Percentiles rank a stretch among this genome's conserved stretches.
phyloP scores from a whole-genome alignment of 2,329 filamentous ascomycete species.

The Pseudocercospora crystallina region DNA sequence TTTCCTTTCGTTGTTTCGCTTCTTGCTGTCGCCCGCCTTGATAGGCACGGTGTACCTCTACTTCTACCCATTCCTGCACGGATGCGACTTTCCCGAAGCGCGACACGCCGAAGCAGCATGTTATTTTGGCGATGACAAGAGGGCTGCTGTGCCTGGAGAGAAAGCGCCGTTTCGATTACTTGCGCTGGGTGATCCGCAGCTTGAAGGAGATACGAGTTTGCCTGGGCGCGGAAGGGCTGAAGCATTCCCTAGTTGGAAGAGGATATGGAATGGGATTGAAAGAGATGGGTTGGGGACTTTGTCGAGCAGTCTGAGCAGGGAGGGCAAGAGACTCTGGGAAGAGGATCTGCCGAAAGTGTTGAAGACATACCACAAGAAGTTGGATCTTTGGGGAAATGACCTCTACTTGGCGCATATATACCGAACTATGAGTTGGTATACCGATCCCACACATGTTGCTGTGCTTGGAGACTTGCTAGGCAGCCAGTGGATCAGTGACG shows the following conservation, averaged over 20 bases:
- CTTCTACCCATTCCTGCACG: conserved; percentile 76
- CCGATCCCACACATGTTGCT: conserved; percentile 78
- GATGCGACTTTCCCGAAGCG: conserved; percentile 71
- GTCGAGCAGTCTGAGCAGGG: conserved; percentile 14
- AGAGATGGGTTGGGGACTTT: conserved; percentile 6
- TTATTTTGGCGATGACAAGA: conserved; percentile 14
- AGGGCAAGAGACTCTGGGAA: conserved; percentile 25
- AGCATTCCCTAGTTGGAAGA: conserved; percentile 41
- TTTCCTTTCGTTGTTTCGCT: conserved; percentile 46
- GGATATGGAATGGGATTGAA: conserved; percentile 18
- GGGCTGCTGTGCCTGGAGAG: conserved; percentile 22
- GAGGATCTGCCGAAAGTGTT: conserved; percentile 68
- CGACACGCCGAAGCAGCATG: conserved; percentile 17
- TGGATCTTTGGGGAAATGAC: conserved; percentile 93
- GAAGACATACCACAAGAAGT: conserved; percentile 68
- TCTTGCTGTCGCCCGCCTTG: conserved; percentile 66
- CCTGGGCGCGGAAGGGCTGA: conserved; percentile 51
- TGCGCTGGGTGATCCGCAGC: conserved; percentile 84
- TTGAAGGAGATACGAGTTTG: conserved; percentile 88
- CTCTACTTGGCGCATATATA: conserved; percentile 93
- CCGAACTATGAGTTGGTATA: conserved; percentile 79
- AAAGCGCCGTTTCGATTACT: conserved; percentile 80
- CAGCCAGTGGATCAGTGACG: conserved; percentile 89
- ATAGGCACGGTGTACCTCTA: conserved; percentile 77
- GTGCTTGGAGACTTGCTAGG: conserved; percentile 90